Conservation (phyloP, 345 rosid species). For the Cochlearia excelsa region DNA sequence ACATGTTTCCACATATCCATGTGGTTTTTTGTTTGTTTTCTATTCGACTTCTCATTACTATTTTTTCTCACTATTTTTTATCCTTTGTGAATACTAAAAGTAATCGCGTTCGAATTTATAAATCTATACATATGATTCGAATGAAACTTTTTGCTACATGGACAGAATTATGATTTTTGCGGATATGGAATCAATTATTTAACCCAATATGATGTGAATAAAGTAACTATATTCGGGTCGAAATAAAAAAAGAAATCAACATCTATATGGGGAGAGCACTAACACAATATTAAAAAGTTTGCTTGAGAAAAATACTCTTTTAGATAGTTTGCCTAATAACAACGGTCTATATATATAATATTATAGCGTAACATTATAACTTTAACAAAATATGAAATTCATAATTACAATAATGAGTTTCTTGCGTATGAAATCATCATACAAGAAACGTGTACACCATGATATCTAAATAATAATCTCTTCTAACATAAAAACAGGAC, state of each 20-base stretch:
- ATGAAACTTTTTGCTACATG: no score
- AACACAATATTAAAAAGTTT: slow-evolving; percentile 39
- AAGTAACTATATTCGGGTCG: slow-evolving; percentile 17
- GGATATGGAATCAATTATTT: slow-evolving; percentile 10
- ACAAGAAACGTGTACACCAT: slow-evolving; percentile 14
- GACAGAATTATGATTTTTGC: no score
- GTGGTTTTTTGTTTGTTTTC: no score
- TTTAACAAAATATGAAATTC: slow-evolving; percentile 2
- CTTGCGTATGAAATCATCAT: slow-evolving; percentile 32
- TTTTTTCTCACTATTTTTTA: no score
- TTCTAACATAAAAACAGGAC: slow-evolving; percentile 47
- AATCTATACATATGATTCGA: no score
- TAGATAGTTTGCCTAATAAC: slow-evolving; percentile 32
- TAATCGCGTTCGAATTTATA: no score
- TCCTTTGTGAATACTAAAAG: no score
- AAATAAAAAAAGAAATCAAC: slow-evolving; percentile 35
- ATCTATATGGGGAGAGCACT: slow-evolving; percentile 40
- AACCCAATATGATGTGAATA: slow-evolving; percentile 9
- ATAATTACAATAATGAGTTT: slow-evolving; percentile 20
- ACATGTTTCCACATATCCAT: no score
- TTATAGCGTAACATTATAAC: no score
- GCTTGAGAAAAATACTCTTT: slow-evolving; percentile 35
- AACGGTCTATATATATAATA: slow-evolving; percentile 17
- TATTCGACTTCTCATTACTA: no score
- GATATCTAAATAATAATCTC: slow-evolving; percentile 3